A percentile compares a stretch with the other conserved stretches of the same genome.
These are phyloP conservation scores for Piedraia hortae DNA, from an alignment of 2,329 filamentous ascomycete genomes.

Conservation along the genomic window DNA sequence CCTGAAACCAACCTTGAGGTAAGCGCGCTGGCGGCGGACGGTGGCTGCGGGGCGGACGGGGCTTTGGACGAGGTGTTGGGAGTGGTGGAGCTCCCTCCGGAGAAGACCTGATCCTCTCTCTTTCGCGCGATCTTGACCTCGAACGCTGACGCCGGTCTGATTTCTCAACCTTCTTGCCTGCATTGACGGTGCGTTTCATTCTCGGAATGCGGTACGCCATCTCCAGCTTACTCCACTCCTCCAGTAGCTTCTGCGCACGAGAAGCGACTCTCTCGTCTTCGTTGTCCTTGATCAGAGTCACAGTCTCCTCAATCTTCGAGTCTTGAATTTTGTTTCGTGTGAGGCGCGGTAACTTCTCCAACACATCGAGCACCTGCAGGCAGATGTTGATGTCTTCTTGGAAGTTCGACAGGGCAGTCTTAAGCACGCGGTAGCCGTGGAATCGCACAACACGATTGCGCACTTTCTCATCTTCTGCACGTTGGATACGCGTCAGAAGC, in stretches of 20 bases:
- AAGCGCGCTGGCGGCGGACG: slow-evolving; percentile 26
- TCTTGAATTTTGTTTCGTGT: slow-evolving; percentile 94
- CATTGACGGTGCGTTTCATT: slow-evolving; percentile 54
- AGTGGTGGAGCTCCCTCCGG: too few relatives aligned
- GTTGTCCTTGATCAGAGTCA: slow-evolving; percentile 43
- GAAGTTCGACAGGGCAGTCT: slow-evolving; percentile 61
- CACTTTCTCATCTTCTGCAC: slow-evolving; percentile 62
- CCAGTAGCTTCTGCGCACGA: slow-evolving; percentile 42
- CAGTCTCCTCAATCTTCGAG: slow-evolving; percentile 69
- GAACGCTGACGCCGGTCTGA: slow-evolving; percentile 23
- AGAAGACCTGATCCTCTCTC: slow-evolving; percentile 18
- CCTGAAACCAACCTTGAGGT: slow-evolving; percentile 64
- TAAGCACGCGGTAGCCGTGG: slow-evolving; percentile 90
- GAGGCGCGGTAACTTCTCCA: slow-evolving; percentile 66
- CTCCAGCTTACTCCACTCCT: slow-evolving; percentile 72
- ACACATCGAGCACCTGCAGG: slow-evolving; percentile 65
- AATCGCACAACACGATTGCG: slow-evolving; percentile 75
- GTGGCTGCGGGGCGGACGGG: slow-evolving; percentile 22
- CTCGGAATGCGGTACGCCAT: slow-evolving; percentile 79
- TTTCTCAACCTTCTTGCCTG: slow-evolving; percentile 31
- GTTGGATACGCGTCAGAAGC: slow-evolving; percentile 64
- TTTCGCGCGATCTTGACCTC: slow-evolving; percentile 15
- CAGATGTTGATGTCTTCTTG: slow-evolving; percentile 74
- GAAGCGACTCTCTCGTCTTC: slow-evolving; percentile 37
- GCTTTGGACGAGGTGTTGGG: slow-evolving; percentile 22